Base-by-base conservation (phyloP, 208 protist species). In the Lotmaria passim region DNA sequence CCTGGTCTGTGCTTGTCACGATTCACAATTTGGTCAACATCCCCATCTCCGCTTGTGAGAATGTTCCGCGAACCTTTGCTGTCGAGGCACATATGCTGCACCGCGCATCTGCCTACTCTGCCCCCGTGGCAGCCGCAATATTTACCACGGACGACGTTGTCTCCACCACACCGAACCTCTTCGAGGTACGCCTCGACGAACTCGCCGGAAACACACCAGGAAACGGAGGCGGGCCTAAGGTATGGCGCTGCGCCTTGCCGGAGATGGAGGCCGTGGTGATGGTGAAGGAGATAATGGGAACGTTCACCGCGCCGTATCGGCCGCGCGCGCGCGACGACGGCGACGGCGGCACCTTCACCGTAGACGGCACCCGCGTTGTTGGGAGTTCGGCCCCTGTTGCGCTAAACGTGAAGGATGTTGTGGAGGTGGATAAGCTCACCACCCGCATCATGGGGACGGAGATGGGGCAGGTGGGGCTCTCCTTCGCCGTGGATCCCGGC, bases 11-110 rank as follows among this genome's bases (percentile, higher is more conserved):
- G 23, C 70, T 86, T 2, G 81, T 88, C 14, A 82, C 82, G 8
- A 70, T 94, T n/a, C 89, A 94, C 79, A 94, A 91, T 56, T 19
- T 94, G 24, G 83, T 91, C 34, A 90, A 90, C 55, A 89, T 94
- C 43, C 88, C 88, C 3, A 62, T 76, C 14, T 26, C 69, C 15
- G 81, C 77, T 12, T 79, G 77, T 52, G 63, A 75, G 44, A 62
- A 71, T 63, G 82, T 65, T 19, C 33, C 52, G 28, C 79, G 81
- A 39, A 73, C 74, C 12, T 93, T 93, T 69, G 71, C 75, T 21
- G 82, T 93, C 38, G 80, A 87, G 68, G 82, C 64, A 15, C 73
- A 79, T 55, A 52, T 84, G 59, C 66, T 48, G 50, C 73, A 72
- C 39, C 74, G 69, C 44, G 71, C 67, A n/a, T 73, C 78, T 33